These are phyloP conservation scores for Entonaema liquescens DNA, from an alignment of 495 filamentous ascomycete species.

Conservation along the genomic window DNA sequence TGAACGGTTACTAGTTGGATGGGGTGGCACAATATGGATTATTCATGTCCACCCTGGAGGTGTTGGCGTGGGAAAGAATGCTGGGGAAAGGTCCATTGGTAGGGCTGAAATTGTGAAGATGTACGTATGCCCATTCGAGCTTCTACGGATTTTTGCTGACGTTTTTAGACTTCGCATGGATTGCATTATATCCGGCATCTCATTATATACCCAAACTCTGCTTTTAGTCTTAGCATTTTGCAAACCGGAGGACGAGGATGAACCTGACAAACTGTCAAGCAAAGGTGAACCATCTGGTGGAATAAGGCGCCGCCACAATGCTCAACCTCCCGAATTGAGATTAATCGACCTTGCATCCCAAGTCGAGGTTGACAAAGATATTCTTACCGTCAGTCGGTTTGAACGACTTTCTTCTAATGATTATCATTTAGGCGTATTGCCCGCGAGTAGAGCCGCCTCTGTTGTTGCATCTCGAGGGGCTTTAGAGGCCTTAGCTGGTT, in stretches of 20 bases:
- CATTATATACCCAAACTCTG: constrained; percentile 91
- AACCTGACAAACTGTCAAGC: constrained; percentile 40
- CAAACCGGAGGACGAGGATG: constrained; percentile 68
- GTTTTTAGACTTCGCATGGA: constrained; percentile 83
- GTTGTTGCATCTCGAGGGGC: constrained; percentile 71
- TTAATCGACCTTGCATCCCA: constrained; percentile 87
- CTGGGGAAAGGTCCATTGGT: constrained; percentile 75
- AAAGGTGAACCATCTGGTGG: constrained; percentile 65
- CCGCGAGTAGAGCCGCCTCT: constrained; percentile 69
- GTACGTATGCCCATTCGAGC: constrained; percentile 59
- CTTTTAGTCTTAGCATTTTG: constrained; percentile 91
- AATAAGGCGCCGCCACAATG: constrained; percentile 73
- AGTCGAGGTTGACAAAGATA: constrained; percentile 79
- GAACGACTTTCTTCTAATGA: constrained; percentile 88
- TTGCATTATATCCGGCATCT: constrained; percentile 96
- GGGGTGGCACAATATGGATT: constrained; percentile 96
- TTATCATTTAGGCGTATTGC: constrained; percentile 87
- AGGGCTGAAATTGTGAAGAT: constrained; percentile 90
- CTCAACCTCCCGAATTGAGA: constrained; percentile 84
- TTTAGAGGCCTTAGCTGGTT: constrained; percentile 68
- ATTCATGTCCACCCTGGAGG: constrained; percentile 88
- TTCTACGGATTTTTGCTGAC: constrained; percentile 39
- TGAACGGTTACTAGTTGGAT: constrained; percentile 90
- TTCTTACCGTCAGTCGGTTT: constrained; percentile 81
- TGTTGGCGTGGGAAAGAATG: constrained; percentile 70